A percentile compares a stretch with the other conserved stretches of the same genome.
These are phyloP conservation scores for Ogataea siamensis DNA, from an alignment of 805 yeast species.

Conservation along the genomic window DNA sequence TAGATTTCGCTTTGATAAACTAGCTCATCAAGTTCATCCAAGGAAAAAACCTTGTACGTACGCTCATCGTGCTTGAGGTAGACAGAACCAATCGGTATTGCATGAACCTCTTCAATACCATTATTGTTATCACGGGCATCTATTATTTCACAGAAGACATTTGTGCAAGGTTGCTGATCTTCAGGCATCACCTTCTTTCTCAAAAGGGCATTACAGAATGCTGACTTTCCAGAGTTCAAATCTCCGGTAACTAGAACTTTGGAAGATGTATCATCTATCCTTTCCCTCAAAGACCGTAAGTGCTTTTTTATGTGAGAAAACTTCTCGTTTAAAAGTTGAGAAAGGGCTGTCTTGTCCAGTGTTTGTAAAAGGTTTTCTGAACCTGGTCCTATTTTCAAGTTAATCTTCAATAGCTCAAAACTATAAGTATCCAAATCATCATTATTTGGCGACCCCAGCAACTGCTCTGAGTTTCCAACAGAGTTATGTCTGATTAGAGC, in stretches of 20 bases:
- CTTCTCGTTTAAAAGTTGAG: slow-evolving; percentile 68
- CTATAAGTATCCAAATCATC: slow-evolving; percentile 32
- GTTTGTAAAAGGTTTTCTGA: slow-evolving; percentile 47
- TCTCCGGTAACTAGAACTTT: slow-evolving; percentile 97
- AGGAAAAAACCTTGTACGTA: slow-evolving; percentile 55
- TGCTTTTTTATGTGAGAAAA: slow-evolving; percentile 65
- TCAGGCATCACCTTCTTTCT: slow-evolving; percentile 80
- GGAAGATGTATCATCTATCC: slow-evolving; percentile 89
- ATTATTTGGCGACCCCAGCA: slow-evolving; percentile 16
- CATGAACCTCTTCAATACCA: slow-evolving; percentile 88
- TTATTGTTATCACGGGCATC: slow-evolving; percentile 71
- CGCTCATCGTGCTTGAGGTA: slow-evolving; percentile 59
- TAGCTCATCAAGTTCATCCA: slow-evolving; percentile 61
- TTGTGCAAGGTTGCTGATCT: slow-evolving; percentile 97
- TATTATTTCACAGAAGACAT: slow-evolving; percentile 90
- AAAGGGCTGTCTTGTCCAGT: slow-evolving; percentile 66
- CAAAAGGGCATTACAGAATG: slow-evolving; percentile 88
- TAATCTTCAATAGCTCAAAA: slow-evolving; percentile 63
- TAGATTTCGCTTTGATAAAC: slow-evolving; percentile 74
- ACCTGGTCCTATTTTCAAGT: slow-evolving; percentile 53
- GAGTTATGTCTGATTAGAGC: slow-evolving; percentile 50
- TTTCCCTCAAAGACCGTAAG: slow-evolving; percentile 64
- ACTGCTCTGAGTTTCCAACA: slow-evolving; percentile 14
- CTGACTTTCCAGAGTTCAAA: slow-evolving; percentile 92
- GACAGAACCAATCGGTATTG: slow-evolving; percentile 57